Evolutionary conservation across 768 basidiomycete genomes (phyloP).

Genomic region (Auricularia heimuer): DNA sequence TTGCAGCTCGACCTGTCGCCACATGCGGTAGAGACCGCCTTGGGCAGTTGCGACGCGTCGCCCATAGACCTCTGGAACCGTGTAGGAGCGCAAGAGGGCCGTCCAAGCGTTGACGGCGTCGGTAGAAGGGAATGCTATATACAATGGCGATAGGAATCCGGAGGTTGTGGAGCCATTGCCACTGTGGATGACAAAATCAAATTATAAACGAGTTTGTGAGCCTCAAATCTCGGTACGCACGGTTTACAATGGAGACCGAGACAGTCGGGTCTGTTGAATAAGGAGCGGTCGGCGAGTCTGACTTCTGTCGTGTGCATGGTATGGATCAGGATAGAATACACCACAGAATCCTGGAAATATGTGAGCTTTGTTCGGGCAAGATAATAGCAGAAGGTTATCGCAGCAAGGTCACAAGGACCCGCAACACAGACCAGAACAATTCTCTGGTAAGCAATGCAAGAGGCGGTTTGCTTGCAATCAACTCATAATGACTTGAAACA

Average conservation of each 20-base stretch:
- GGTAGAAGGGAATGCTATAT: constrained; percentile 57
- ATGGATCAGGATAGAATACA: constrained; percentile 65
- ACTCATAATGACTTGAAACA: no score
- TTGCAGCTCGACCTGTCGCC: constrained; percentile 69
- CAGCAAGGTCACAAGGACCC: no score
- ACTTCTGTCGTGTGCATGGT: constrained; percentile 72
- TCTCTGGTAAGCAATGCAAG: no score
- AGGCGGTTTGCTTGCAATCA: no score
- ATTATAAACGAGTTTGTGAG: neutral
- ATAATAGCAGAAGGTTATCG: neutral
- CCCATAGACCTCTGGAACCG: constrained; percentile 72
- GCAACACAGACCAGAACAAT: no score
- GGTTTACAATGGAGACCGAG: constrained; percentile 56
- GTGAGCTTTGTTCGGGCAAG: neutral
- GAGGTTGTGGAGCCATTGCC: constrained; percentile 1
- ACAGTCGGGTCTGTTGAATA: constrained; percentile 70
- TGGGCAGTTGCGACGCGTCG: constrained; percentile 37
- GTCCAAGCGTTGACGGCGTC: constrained; percentile 68
- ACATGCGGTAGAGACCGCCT: constrained; percentile 79
- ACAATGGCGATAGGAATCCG: constrained; percentile 36
- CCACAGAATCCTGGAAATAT: constrained; percentile 50
- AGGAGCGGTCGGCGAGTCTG: constrained; percentile 59
- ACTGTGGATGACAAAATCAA: neutral
- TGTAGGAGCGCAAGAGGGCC: constrained; percentile 69
- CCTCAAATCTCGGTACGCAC: constrained; percentile 26